Conservation (phyloP, 2,329 filamentous ascomycete species). For the Chalaropsis ovoidea region DNA sequence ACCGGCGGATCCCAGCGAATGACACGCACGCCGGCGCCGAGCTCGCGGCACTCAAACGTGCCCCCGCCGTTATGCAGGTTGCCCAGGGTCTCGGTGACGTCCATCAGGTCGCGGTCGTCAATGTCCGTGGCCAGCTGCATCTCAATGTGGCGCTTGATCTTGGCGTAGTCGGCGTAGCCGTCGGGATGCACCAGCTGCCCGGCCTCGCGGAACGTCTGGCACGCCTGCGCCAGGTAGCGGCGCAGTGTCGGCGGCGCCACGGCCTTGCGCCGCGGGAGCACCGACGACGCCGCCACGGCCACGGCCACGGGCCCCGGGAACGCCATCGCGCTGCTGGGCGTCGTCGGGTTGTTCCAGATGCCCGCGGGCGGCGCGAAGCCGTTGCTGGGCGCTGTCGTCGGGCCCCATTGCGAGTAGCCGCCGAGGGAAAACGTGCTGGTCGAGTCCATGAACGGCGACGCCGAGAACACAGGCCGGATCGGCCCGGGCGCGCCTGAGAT, state of each 20-base stretch:
- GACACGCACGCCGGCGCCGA: constrained; percentile 32
- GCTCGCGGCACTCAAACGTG: constrained; percentile 60
- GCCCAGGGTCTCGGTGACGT: constrained; percentile 85
- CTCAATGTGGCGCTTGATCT: constrained; percentile 57
- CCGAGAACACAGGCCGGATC: constrained; percentile 19
- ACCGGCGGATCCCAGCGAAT: constrained; percentile 40
- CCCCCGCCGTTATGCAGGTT: constrained; percentile 79
- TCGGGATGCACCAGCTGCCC: constrained; percentile 32
- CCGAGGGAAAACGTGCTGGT: constrained; percentile 33
- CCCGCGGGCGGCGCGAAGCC: constrained; percentile 20
- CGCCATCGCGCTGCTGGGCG: constrained; percentile 49
- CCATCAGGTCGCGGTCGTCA: constrained; percentile 58
- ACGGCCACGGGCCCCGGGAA: neutral
- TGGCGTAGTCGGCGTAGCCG: constrained; percentile 59
- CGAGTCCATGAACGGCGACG: constrained; percentile 34
- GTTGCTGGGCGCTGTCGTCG: constrained; percentile 10
- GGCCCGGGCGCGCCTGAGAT: constrained; percentile 27
- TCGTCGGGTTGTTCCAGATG: constrained; percentile 26
- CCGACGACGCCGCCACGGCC: neutral
- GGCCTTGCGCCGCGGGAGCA: constrained; percentile 4
- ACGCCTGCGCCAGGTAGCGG: constrained; percentile 65
- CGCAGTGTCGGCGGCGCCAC: constrained; percentile 48
- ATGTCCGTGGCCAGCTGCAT: constrained; percentile 37
- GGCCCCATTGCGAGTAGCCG: constrained; percentile 37
- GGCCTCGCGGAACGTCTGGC: constrained; percentile 47